A percentile compares a stretch with the other conserved stretches of the same genome.
These are phyloP conservation scores for Taphrina pruni DNA, from an alignment of 1,139 yeast species.

Conservation along the genomic window DNA sequence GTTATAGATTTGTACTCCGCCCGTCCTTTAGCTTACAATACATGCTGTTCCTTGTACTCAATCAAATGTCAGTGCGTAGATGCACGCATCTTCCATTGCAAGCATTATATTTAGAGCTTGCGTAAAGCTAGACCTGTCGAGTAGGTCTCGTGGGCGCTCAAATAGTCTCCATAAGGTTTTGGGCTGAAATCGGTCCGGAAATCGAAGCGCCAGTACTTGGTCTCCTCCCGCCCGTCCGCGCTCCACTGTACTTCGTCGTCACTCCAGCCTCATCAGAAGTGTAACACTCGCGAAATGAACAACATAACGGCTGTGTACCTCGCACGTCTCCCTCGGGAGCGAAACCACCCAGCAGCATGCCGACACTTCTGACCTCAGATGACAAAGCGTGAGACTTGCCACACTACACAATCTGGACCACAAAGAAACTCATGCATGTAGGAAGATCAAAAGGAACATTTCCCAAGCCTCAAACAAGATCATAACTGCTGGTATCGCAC, in stretches of 20 bases:
- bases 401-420: background rate
- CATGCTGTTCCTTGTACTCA: too few relatives aligned
- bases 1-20: too few relatives aligned
- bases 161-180: conserved; percentile 2
- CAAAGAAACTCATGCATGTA: background rate
- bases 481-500: conserved; percentile 87
- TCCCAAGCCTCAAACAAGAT: conserved; percentile 89
- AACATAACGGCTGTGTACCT: background rate
- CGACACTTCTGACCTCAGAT: conserved; percentile 20
- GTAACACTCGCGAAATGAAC: background rate
- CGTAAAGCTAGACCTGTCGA: background rate
- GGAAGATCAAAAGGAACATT: conserved; percentile 71
- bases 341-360: conserved; percentile 10
- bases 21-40: too few relatives aligned
- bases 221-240: conserved; percentile 2
- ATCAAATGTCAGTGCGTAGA: too few relatives aligned
- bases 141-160: background rate
- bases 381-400: conserved; percentile 18
- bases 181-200: conserved; percentile 1
- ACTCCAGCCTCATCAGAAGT: background rate
- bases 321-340: background rate
- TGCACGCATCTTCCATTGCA: too few relatives aligned
- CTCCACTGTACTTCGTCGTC: background rate
- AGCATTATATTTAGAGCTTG: background rate
- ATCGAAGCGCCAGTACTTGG: background rate